Conservation (phyloP, 1,284 basidiomycete genomes). For the Lentinus polychrous region DNA sequence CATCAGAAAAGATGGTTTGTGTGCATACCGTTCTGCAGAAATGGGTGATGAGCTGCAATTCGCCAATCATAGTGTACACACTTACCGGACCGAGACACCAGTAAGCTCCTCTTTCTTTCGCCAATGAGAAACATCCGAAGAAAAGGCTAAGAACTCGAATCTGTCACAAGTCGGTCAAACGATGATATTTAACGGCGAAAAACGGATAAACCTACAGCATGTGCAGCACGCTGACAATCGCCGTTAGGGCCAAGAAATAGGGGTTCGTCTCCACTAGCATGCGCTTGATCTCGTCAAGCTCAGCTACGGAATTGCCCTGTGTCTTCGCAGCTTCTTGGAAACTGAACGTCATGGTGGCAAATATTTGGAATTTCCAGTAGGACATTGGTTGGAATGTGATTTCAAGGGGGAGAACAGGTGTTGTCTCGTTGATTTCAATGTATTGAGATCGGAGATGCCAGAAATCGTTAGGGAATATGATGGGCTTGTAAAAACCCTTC, state of each 20-base stretch:
- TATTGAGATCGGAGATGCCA: conserved; percentile 83
- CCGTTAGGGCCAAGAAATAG: conserved; percentile 81
- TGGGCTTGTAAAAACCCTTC: conserved; percentile 74
- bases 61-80: conserved; percentile 2
- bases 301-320: conserved; percentile 58
- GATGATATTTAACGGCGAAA: not conserved
- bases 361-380: conserved; percentile 81
- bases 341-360: conserved; percentile 72
- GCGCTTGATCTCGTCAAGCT: conserved; percentile 90
- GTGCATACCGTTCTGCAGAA: conserved; percentile 34
- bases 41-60: conserved; percentile 6
- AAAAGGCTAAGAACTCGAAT: conserved; percentile 94
- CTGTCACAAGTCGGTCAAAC: conserved; percentile 28
- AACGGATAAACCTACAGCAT: conserved; percentile 52
- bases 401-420: conserved; percentile 67
- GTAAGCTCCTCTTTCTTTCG: conserved; percentile 84
- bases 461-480: conserved; percentile 93
- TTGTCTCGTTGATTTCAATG: conserved; percentile 74
- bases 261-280: conserved; percentile 94
- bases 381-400: conserved; percentile 83
- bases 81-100: conserved; percentile 76
- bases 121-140: conserved; percentile 93
- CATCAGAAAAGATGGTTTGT: not conserved
- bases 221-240: conserved; percentile 80
- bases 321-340: conserved; percentile 79